phyloP scores from a whole-genome alignment of 257 asterid genomes.

The Nicotiana undulata region DNA sequence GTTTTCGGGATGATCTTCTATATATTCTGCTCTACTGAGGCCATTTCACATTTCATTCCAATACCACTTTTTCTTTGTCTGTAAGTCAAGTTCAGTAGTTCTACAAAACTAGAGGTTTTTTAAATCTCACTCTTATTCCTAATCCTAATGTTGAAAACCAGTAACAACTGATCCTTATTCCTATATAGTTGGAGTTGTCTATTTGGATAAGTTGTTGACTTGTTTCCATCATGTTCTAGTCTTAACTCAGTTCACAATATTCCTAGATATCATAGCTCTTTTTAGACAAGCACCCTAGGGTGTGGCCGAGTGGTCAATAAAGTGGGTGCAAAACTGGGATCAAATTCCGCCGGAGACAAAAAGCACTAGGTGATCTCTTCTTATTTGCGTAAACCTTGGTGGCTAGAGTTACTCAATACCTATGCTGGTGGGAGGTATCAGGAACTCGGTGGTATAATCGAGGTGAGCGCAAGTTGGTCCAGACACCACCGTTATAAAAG shows the following conservation, averaged over 20 bases:
- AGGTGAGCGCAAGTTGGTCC: no score
- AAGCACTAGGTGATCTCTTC: no score
- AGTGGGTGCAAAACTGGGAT: no score
- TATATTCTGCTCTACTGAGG: neutral
- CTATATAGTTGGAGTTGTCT: neutral
- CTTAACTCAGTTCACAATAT: neutral
- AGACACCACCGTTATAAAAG: no score
- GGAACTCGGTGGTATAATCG: no score
- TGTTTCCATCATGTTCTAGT: neutral
- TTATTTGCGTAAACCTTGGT: no score
- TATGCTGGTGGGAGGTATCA: no score
- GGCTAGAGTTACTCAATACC: no score
- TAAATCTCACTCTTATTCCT: neutral
- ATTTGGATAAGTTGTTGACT: neutral
- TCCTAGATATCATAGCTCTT: neutral
- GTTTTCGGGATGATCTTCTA: neutral
- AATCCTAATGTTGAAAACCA: neutral
- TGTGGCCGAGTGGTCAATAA: no score
- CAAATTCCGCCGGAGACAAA: no score
- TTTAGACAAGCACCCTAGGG: no score
- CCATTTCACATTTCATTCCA: neutral
- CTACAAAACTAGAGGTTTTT: neutral
- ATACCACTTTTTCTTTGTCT: neutral
- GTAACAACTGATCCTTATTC: neutral
- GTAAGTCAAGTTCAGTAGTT: neutral